phyloP scores from a whole-genome alignment of 179 eudicot genomes.

The Spergularia azorica region DNA sequence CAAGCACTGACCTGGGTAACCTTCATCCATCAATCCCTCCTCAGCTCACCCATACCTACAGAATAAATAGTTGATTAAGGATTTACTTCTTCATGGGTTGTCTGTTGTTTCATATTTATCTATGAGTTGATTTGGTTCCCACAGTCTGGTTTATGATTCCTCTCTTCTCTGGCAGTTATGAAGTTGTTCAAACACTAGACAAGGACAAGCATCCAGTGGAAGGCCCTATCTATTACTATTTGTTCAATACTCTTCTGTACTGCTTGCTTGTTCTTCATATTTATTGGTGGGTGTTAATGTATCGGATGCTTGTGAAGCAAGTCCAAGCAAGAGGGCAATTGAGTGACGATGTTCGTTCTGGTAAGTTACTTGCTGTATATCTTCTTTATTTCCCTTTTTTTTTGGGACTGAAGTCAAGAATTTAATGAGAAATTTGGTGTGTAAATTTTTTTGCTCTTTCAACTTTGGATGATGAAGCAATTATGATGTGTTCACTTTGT shows the following conservation, averaged over 20 bases:
- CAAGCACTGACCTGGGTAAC: neutral
- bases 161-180: slow-evolving; percentile 57
- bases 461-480: too few relatives aligned
- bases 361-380: slow-evolving; percentile 43
- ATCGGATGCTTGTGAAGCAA: slow-evolving; percentile 96
- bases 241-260: slow-evolving; percentile 80
- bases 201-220: slow-evolving; percentile 71
- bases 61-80: too few relatives aligned
- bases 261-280: slow-evolving; percentile 87
- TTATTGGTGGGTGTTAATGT: slow-evolving; percentile 96
- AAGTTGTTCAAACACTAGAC: slow-evolving; percentile 65
- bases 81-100: too few relatives aligned
- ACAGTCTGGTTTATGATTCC: slow-evolving; percentile 1
- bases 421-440: too few relatives aligned
- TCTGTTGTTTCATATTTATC: neutral
- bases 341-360: slow-evolving; percentile 97
- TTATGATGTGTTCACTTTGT: too few relatives aligned
- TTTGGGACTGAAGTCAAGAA: neutral
- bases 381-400: neutral
- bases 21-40: neutral
- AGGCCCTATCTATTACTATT: slow-evolving; percentile 83
- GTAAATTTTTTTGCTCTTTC: too few relatives aligned
- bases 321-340: slow-evolving; percentile 84
- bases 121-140: neutral
- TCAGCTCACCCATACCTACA: neutral